Conservation (phyloP, 208 protist genomes). For the Crithidia expoeki region DNA sequence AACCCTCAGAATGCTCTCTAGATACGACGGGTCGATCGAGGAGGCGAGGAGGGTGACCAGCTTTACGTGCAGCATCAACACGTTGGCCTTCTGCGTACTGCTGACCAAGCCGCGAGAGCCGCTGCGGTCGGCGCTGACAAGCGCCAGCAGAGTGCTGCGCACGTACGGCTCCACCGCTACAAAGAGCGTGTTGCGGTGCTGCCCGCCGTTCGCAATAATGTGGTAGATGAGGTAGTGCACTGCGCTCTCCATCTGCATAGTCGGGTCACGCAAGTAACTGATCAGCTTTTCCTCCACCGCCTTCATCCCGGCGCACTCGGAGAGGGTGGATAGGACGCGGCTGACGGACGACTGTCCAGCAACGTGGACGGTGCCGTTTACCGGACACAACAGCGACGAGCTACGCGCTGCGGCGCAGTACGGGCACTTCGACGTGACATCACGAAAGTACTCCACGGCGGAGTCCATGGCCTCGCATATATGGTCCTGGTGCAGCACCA, state of each 20-base stretch:
- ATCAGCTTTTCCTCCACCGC: constrained; percentile 77
- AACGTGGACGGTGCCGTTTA: constrained; percentile 83
- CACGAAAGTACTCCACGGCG: constrained; percentile 75
- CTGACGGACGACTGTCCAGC: constrained; percentile 67
- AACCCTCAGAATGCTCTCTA: constrained; percentile 83
- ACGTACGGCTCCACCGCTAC: constrained; percentile 87
- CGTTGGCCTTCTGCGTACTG: constrained; percentile 86
- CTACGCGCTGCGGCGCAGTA: constrained; percentile 74
- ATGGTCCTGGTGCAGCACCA: constrained; percentile 89
- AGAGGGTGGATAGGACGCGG: constrained; percentile 79
- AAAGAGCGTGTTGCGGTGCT: constrained; percentile 84
- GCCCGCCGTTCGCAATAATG: constrained; percentile 84
- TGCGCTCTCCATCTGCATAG: constrained; percentile 77
- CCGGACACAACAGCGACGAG: constrained; percentile 68
- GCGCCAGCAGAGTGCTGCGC: constrained; percentile 77
- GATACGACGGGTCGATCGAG: constrained; percentile 80
- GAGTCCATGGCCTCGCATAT: constrained; percentile 84
- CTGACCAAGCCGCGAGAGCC: constrained; percentile 48
- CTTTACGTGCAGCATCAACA: constrained; percentile 91
- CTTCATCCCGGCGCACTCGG: constrained; percentile 83
- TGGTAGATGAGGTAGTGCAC: constrained; percentile 88
- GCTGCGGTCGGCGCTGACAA: constrained; percentile 72
- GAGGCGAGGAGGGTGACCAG: constrained; percentile 75
- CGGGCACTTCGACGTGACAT: constrained; percentile 74
- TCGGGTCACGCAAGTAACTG: constrained; percentile 70